These are phyloP conservation scores for Coniferiporia weirii DNA, from an alignment of 1,284 basidiomycete species.

Conservation along the genomic window DNA sequence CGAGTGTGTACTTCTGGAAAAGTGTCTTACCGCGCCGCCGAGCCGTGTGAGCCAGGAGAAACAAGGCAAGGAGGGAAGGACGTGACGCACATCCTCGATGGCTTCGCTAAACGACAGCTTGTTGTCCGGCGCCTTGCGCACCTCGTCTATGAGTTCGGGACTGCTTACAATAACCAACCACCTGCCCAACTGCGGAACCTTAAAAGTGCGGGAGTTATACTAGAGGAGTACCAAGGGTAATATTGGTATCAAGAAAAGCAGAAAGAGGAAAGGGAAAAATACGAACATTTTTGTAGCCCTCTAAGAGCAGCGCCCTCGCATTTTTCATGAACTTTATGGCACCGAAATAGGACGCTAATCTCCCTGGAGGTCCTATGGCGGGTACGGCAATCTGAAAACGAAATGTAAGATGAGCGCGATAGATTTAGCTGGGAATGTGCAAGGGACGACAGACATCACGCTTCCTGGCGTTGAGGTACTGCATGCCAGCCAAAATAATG, in stretches of 20 bases:
- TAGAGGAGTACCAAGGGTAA: neutral
- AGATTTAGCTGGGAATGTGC: too few relatives aligned
- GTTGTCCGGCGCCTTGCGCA: conserved; percentile 30
- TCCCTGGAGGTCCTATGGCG: neutral
- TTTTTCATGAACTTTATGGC: conserved; percentile 1
- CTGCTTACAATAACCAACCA: conserved; percentile 28
- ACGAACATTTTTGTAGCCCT: conserved; percentile 9
- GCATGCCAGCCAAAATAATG: neutral
- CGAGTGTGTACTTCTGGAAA: conserved; percentile 12
- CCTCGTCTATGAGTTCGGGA: conserved; percentile 27
- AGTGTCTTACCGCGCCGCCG: neutral
- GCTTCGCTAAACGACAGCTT: conserved; percentile 25
- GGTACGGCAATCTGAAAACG: conserved; percentile 8
- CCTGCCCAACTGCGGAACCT: conserved; percentile 23
- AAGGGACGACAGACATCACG: neutral
- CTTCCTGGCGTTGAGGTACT: conserved; percentile 12
- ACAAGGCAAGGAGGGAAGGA: neutral
- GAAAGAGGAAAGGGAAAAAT: neutral
- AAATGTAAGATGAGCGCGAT: neutral
- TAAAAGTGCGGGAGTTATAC: conserved; percentile 23
- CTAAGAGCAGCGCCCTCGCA: neutral
- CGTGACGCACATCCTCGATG: conserved; percentile 22
- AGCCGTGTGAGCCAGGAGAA: neutral
- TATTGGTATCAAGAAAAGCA: neutral
- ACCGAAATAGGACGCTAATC: conserved; percentile 10